Conservation (phyloP, 805 yeast species). For the Candida saitoana region DNA sequence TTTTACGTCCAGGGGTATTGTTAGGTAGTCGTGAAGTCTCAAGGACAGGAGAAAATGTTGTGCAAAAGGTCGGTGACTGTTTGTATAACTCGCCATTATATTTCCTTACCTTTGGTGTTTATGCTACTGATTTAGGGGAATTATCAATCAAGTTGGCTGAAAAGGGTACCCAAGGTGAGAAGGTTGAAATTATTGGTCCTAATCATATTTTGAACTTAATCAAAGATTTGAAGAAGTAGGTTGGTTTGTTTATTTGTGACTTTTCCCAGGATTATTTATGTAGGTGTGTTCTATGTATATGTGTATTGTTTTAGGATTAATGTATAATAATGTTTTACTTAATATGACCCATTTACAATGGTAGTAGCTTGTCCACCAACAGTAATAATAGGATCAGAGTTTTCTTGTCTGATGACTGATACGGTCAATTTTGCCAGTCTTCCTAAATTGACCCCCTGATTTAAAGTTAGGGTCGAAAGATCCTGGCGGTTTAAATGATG, state of each 20-base stretch:
- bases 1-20: constrained; percentile 73
- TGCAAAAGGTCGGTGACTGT: constrained; percentile 26
- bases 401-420: constrained; percentile 10
- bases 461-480: constrained; percentile 25
- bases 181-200: background rate
- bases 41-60: constrained; percentile 35
- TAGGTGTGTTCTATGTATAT: too few relatives aligned
- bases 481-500: constrained; percentile 6
- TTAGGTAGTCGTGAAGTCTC: constrained; percentile 55
- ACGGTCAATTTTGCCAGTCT: constrained; percentile 37
- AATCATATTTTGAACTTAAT: background rate
- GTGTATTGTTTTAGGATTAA: too few relatives aligned
- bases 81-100: constrained; percentile 10
- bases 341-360: constrained; percentile 28
- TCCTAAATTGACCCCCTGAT: constrained; percentile 36
- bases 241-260: background rate
- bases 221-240: background rate
- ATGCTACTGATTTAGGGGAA: constrained; percentile 62
- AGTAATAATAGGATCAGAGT: constrained; percentile 11
- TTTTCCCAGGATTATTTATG: background rate
- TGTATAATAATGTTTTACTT: background rate
- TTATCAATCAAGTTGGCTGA: constrained; percentile 44
- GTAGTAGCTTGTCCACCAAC: constrained; percentile 42
- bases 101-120: constrained; percentile 38
- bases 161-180: constrained; percentile 3